phyloP scores from a whole-genome alignment of 495 filamentous ascomycete genomes.

The Penicillium desertorum region DNA sequence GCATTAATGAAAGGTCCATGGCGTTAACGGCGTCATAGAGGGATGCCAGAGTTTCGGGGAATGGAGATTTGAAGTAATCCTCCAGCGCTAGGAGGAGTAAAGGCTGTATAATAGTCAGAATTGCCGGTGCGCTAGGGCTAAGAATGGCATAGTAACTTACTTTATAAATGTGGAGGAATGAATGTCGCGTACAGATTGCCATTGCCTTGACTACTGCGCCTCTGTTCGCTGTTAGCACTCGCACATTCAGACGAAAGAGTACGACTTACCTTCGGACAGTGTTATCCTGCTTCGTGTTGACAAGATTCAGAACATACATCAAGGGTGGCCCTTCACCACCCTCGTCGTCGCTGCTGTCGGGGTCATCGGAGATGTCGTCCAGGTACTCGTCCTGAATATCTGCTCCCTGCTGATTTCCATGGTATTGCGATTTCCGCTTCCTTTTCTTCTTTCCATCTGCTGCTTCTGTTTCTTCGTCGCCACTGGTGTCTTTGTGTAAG shows the following conservation, averaged over 20 bases:
- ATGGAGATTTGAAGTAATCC: conserved; percentile 94
- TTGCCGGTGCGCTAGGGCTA: not conserved
- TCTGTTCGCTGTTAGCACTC: conserved; percentile 40
- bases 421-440: conserved; percentile 43
- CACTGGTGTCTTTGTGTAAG: conserved; percentile 86
- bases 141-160: conserved; percentile 49
- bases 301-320: conserved; percentile 95
- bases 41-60: conserved; percentile 81
- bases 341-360: conserved; percentile 58
- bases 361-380: conserved; percentile 46
- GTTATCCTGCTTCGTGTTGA: conserved; percentile 96
- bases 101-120: conserved; percentile 56
- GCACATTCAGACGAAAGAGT: not conserved
- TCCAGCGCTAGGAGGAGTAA: conserved; percentile 91
- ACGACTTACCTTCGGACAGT: conserved; percentile 69
- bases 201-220: conserved; percentile 97
- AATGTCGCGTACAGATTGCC: conserved; percentile 98
- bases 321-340: conserved; percentile 78
- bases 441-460: conserved; percentile 56
- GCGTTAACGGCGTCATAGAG: conserved; percentile 90
- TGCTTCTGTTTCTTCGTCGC: conserved; percentile 70
- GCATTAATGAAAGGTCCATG: conserved; percentile 97
- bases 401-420: conserved; percentile 54
- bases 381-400: conserved; percentile 45
- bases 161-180: conserved; percentile 99